A percentile compares a stretch with the other conserved stretches of the same genome.
Conservation (phyloP, 2,329 filamentous ascomycete genomes). For the Monosporascus cannonballus region DNA sequence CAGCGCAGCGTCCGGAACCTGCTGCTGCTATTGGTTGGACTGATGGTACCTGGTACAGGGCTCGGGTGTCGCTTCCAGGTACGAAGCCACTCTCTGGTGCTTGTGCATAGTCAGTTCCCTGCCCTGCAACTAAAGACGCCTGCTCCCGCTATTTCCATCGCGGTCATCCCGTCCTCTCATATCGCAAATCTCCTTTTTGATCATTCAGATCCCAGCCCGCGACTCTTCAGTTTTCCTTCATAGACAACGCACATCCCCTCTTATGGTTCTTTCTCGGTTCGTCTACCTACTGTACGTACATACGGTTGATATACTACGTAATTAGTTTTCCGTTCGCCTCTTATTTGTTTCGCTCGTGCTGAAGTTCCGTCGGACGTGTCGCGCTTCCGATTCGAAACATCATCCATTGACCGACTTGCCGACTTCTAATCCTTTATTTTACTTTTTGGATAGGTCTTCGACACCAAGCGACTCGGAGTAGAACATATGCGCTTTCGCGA, state of each 20-base stretch:
- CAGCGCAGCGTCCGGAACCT: no score
- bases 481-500: background rate
- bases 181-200: conserved; percentile 2
- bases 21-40: no score
- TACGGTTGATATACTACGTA: background rate
- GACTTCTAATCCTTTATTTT: background rate
- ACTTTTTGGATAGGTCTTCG: background rate
- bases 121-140: no score
- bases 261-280: background rate
- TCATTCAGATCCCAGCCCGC: background rate
- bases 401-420: background rate
- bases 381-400: background rate
- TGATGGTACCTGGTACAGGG: no score
- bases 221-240: background rate
- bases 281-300: background rate
- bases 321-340: background rate
- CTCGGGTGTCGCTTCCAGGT: background rate
- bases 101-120: background rate
- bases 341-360: background rate
- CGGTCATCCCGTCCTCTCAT: background rate
- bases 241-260: background rate
- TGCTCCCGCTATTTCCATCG: background rate
- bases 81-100: background rate
- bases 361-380: background rate
- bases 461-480: background rate